These are phyloP conservation scores for Gastrolobium villosum DNA, from an alignment of 306 rosid genomes.

Conservation along the genomic window DNA sequence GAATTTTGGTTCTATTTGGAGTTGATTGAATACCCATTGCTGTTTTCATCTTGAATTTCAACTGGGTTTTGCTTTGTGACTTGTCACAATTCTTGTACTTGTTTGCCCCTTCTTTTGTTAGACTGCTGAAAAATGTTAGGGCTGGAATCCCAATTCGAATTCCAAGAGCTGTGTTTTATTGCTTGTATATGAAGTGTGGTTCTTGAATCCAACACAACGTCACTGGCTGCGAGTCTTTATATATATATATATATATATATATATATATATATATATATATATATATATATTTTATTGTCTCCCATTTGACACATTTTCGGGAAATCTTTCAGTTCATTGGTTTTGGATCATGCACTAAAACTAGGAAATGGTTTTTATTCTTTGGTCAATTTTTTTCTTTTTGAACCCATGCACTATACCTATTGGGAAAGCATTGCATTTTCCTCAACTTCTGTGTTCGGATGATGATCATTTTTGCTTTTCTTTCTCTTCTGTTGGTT, in stretches of 20 bases:
- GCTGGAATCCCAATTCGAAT: constrained; percentile 47
- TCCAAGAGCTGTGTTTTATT: background rate
- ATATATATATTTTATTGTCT: background rate
- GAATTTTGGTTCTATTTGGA: constrained; percentile 17
- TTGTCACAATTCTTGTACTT: constrained; percentile 30
- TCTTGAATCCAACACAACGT: constrained; percentile 32
- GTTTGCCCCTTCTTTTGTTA: background rate
- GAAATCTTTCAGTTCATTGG: constrained; percentile 36
- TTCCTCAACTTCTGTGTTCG: background rate
- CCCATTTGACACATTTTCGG: background rate
- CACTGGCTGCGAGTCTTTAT: constrained; percentile 25
- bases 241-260: no score
- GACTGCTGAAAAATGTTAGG: constrained; percentile 43
- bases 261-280: background rate
- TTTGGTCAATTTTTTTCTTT: constrained; percentile 8
- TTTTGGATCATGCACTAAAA: constrained; percentile 41
- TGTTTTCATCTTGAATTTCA: constrained; percentile 45
- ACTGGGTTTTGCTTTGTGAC: constrained; percentile 40
- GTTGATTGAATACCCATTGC: constrained; percentile 50
- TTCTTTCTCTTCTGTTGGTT: background rate
- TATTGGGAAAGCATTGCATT: background rate
- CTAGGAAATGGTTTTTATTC: constrained; percentile 34
- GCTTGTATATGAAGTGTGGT: constrained; percentile 40
- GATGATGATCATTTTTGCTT: constrained; percentile 23
- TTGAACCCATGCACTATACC: background rate